Percentiles rank a stretch among this genome's conserved stretches.
Evolutionary conservation across 768 basidiomycete genomes (phyloP).

Genomic region (Tephrocybe sp.): DNA sequence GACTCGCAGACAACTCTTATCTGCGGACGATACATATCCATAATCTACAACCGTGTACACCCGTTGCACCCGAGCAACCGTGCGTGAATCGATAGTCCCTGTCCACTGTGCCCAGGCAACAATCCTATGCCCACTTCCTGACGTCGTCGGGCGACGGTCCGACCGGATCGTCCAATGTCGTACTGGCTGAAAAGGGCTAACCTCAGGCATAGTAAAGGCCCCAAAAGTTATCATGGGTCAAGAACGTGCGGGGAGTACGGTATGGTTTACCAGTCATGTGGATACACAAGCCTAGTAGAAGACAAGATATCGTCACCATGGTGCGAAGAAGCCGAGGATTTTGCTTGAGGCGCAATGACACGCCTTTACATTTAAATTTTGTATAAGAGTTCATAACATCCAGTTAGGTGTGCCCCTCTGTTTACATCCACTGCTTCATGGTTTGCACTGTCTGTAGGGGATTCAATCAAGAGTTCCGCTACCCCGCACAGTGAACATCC

Average conservation of each 20-base stretch:
- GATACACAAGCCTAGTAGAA: conserved; percentile 85
- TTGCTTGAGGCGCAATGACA: conserved; percentile 75
- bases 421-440: conserved; percentile 49
- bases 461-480: conserved; percentile 64
- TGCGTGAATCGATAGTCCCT: no score
- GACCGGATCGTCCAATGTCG: conserved; percentile 66
- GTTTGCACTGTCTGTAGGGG: conserved; percentile 60
- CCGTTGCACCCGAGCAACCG: no score
- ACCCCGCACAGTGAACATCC: no score
- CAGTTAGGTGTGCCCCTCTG: conserved; percentile 77
- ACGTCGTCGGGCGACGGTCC: conserved; percentile 72
- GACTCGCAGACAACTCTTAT: no score
- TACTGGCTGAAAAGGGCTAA: conserved; percentile 57
- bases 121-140: conserved; percentile 47
- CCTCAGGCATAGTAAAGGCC: conserved; percentile 63
- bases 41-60: no score
- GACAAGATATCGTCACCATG: no score
- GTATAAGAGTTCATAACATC: conserved; percentile 73
- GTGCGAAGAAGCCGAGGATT: no score
- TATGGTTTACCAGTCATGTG: conserved; percentile 72
- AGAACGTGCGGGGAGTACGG: background rate
- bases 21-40: no score
- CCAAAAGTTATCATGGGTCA: conserved; percentile 50
- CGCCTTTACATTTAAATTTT: conserved; percentile 89
- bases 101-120: background rate